Conservation (phyloP, 805 yeast species). For the Metschnikowia bowlesiae region DNA sequence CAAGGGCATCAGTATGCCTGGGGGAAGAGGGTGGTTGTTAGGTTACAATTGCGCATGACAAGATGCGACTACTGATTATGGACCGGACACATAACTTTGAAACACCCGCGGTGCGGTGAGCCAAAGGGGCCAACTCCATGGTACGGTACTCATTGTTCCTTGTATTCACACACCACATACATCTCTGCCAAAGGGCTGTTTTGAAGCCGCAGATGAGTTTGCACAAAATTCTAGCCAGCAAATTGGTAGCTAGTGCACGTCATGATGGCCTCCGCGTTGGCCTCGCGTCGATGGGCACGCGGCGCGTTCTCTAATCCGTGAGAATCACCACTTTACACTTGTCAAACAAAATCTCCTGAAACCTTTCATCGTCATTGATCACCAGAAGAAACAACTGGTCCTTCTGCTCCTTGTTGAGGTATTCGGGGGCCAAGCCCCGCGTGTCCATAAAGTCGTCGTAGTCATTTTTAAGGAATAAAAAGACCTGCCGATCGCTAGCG, state of each 20-base stretch:
- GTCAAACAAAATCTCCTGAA: constrained; percentile 37
- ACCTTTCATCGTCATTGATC: constrained; percentile 36
- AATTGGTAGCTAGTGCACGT: neutral
- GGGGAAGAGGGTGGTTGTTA: neutral
- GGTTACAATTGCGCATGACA: neutral
- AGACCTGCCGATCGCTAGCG: constrained; percentile 22
- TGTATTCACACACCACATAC: neutral
- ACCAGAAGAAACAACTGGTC: constrained; percentile 30
- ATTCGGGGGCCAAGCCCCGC: constrained; percentile 24
- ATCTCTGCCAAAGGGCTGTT: neutral
- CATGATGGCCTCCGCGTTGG: neutral
- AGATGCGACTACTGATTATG: neutral
- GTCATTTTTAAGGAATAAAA: constrained; percentile 38
- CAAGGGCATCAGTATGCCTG: neutral
- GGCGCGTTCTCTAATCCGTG: constrained; percentile 7
- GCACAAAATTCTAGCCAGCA: neutral
- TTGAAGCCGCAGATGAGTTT: neutral
- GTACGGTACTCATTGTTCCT: neutral
- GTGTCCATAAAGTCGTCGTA: constrained; percentile 37
- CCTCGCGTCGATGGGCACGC: too few species aligned
- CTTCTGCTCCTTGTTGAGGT: constrained; percentile 25
- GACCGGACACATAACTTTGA: neutral
- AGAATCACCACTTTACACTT: constrained; percentile 40
- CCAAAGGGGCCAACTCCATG: neutral
- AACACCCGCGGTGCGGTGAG: neutral